Percentiles rank a stretch among this genome's conserved stretches.
phyloP scores from a whole-genome alignment of 352 stramenopile species.

The Phytophthora boehmeriae region DNA sequence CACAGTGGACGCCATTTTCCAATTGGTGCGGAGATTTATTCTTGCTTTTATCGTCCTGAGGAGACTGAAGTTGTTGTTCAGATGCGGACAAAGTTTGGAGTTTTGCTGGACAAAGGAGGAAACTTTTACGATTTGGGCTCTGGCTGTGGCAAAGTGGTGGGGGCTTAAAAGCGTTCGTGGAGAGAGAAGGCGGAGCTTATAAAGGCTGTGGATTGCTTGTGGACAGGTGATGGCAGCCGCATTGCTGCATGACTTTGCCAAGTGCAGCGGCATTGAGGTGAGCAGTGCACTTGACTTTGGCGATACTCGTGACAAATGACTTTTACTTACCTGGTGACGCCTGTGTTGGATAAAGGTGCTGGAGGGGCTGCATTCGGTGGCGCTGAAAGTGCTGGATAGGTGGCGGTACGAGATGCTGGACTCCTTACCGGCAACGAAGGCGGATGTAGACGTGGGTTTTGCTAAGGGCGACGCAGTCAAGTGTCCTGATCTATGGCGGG shows the following conservation, averaged over 20 bases:
- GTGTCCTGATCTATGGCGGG: slow-evolving; percentile 49
- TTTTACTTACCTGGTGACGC: too few species aligned
- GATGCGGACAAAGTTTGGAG: slow-evolving; percentile 66
- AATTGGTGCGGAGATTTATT: slow-evolving; percentile 37
- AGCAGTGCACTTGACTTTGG: neutral
- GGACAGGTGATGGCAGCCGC: slow-evolving; percentile 57
- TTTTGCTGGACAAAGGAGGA: slow-evolving; percentile 62
- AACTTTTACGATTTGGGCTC: slow-evolving; percentile 79
- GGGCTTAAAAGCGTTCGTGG: slow-evolving; percentile 6
- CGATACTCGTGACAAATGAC: neutral
- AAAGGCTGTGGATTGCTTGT: neutral
- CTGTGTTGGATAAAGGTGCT: slow-evolving; percentile 31
- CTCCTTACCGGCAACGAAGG: slow-evolving; percentile 50
- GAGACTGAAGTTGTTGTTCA: slow-evolving; percentile 12
- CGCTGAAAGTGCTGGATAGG: slow-evolving; percentile 64
- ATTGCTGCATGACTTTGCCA: slow-evolving; percentile 68
- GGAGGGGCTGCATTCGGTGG: slow-evolving; percentile 63
- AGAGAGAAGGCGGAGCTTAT: neutral
- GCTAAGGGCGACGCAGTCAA: slow-evolving; percentile 53
- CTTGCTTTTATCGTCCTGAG: neutral
- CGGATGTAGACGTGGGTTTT: slow-evolving; percentile 61
- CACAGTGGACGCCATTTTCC: slow-evolving; percentile 62
- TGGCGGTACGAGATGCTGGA: slow-evolving; percentile 76
- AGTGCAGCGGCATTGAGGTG: slow-evolving; percentile 71
- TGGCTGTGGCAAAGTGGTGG: slow-evolving; percentile 74